Conservation (phyloP, 2,329 filamentous ascomycete species). For the Penicillium hordei region DNA sequence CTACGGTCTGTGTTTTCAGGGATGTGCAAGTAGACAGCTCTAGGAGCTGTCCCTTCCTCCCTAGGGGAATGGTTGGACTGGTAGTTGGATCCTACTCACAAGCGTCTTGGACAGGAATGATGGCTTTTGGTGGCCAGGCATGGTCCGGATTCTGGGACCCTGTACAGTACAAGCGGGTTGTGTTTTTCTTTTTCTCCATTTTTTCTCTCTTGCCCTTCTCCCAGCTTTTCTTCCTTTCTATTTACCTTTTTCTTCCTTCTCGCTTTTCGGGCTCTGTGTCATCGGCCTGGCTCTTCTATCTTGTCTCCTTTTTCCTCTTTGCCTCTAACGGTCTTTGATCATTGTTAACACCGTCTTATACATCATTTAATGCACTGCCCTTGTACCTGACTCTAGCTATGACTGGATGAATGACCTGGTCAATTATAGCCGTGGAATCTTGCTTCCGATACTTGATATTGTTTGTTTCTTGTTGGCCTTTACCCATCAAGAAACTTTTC, state of each 20-base stretch:
- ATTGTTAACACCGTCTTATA: constrained; percentile 16
- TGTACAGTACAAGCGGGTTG: constrained; percentile 26
- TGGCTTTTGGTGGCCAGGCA: constrained; percentile 11
- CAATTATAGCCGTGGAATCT: neutral
- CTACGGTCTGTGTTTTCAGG: constrained; percentile 28
- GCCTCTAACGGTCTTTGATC: constrained; percentile 6
- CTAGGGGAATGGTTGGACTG: constrained; percentile 17
- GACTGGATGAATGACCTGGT: neutral
- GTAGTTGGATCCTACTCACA: constrained; percentile 19
- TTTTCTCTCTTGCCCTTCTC: constrained; percentile 15
- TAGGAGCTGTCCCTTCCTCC: constrained; percentile 7
- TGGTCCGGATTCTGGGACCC: constrained; percentile 12
- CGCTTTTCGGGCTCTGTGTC: constrained; percentile 4
- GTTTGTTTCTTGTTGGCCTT: neutral
- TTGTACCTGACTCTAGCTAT: neutral
- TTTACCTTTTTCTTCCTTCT: constrained; percentile 10
- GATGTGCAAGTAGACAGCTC: constrained; percentile 9
- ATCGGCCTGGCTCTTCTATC: constrained; percentile 6
- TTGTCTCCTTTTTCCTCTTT: constrained; percentile 11
- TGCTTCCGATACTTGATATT: neutral
- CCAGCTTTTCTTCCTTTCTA: constrained; percentile 7
- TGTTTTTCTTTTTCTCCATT: constrained; percentile 17
- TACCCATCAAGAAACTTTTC: neutral
- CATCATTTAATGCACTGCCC: constrained; percentile 25
- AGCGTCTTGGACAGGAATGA: constrained; percentile 19